These are phyloP conservation scores for Debaryomyces psychrophilus DNA, from an alignment of 1,139 yeast genomes.

Conservation along the genomic window DNA sequence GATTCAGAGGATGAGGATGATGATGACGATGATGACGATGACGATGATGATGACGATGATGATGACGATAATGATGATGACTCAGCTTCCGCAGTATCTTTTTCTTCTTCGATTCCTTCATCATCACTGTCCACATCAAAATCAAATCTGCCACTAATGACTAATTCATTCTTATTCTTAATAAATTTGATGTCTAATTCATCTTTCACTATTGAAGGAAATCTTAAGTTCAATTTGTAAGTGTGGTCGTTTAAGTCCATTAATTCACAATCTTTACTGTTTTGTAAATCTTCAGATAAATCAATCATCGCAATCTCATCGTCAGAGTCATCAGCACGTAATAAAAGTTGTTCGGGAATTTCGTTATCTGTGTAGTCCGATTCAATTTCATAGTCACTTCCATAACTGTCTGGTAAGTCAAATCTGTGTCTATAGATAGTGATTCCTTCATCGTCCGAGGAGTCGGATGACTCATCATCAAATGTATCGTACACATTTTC, in stretches of 20 bases:
- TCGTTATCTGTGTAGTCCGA: slow-evolving; percentile 40
- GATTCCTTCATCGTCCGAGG: slow-evolving; percentile 44
- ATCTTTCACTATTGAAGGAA: slow-evolving; percentile 48
- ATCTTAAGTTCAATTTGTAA: slow-evolving; percentile 47
- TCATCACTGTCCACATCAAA: slow-evolving; percentile 29
- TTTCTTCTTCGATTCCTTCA: slow-evolving; percentile 17
- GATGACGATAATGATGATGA: slow-evolving; percentile 13
- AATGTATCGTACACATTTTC: neutral
- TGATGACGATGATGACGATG: slow-evolving; percentile 4
- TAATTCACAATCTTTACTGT: slow-evolving; percentile 52
- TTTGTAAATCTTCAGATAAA: slow-evolving; percentile 46
- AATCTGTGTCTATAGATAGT: slow-evolving; percentile 49
- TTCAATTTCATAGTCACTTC: slow-evolving; percentile 35
- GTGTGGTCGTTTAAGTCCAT: slow-evolving; percentile 43
- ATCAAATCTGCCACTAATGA: slow-evolving; percentile 46
- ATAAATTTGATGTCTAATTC: slow-evolving; percentile 47
- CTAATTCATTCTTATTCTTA: slow-evolving; percentile 47
- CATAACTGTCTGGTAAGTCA: slow-evolving; percentile 40
- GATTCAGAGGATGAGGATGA: slow-evolving; percentile 16
- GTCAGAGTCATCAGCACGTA: slow-evolving; percentile 38
- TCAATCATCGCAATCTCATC: slow-evolving; percentile 45
- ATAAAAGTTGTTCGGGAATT: slow-evolving; percentile 20
- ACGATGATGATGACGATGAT: slow-evolving; percentile 14
- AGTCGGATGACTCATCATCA: slow-evolving; percentile 26
- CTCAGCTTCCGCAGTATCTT: slow-evolving; percentile 12